Evolutionary conservation across 2,329 filamentous ascomycete species (phyloP).

Genomic region (Claviceps sp.): DNA sequence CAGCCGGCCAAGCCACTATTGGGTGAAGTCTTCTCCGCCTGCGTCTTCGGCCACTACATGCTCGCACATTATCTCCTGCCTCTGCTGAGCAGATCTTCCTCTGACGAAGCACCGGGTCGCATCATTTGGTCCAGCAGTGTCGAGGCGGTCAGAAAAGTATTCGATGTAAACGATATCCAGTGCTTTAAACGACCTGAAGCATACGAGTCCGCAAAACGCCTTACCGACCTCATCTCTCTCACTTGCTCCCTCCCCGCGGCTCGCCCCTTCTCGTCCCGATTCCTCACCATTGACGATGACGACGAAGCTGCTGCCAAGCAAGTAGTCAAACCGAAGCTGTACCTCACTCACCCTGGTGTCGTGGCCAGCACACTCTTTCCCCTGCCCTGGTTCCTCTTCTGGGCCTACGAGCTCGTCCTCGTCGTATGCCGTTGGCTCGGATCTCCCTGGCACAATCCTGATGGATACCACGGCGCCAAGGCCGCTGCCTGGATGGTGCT

Average conservation of each 20-base stretch:
- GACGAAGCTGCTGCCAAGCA: slow-evolving; percentile 3
- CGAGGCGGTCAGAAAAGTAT: slow-evolving; percentile 43
- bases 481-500: slow-evolving; percentile 70
- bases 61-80: slow-evolving; percentile 70
- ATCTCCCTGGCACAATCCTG: slow-evolving; percentile 75
- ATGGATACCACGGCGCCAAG: slow-evolving; percentile 63
- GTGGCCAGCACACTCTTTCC: slow-evolving; percentile 72
- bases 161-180: slow-evolving; percentile 64
- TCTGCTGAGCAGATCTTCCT: slow-evolving; percentile 43
- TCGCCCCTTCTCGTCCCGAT: slow-evolving; percentile 40
- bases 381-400: slow-evolving; percentile 54
- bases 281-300: slow-evolving; percentile 29
- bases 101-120: slow-evolving; percentile 38
- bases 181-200: slow-evolving; percentile 46
- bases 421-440: slow-evolving; percentile 64
- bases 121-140: slow-evolving; percentile 83
- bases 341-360: slow-evolving; percentile 76
- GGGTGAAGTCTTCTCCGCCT: slow-evolving; percentile 77
- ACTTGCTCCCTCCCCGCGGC: slow-evolving; percentile 56
- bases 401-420: slow-evolving; percentile 54
- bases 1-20: slow-evolving; percentile 46
- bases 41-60: slow-evolving; percentile 91
- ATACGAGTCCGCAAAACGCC: slow-evolving; percentile 79
- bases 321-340: slow-evolving; percentile 44
- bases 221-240: slow-evolving; percentile 74